These are phyloP conservation scores for Balamuthia mandrillaris DNA, from an alignment of 208 protist species.

Conservation along the genomic window DNA sequence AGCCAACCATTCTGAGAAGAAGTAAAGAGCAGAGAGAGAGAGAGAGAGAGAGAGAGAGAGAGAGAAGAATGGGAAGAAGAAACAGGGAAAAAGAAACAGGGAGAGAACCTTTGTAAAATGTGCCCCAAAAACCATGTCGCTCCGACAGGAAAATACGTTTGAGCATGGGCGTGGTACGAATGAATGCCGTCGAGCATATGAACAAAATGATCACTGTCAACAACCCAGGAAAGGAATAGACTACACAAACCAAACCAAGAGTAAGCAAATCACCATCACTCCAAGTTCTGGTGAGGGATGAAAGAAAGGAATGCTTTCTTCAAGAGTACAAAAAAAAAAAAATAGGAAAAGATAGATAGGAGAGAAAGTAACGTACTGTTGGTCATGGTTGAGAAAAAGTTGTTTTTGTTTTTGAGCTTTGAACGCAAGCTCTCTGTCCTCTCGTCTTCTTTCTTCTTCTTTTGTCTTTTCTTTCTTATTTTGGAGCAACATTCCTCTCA, in stretches of 20 bases:
- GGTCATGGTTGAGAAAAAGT: too few species aligned
- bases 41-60: not conserved
- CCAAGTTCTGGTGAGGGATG: too few species aligned
- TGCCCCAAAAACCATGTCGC: not conserved
- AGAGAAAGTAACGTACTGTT: too few species aligned
- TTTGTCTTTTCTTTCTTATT: too few species aligned
- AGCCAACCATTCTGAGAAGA: not conserved
- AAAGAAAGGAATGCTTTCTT: too few species aligned
- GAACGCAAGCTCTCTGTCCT: too few species aligned
- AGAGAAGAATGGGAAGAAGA: not conserved
- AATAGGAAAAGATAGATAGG: too few species aligned
- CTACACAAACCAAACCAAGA: not conserved
- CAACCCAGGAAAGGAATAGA: not conserved
- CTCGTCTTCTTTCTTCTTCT: too few species aligned
- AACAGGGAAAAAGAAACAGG: not conserved
- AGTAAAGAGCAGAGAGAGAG: not conserved
- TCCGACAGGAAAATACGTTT: slow-evolving; percentile 1
- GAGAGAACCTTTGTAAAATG: not conserved
- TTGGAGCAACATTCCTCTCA: too few species aligned
- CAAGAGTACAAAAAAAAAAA: too few species aligned
- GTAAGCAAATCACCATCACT: too few species aligned
- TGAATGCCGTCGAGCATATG: not conserved
- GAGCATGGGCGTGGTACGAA: not conserved
- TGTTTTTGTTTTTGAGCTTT: too few species aligned
- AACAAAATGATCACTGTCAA: not conserved